These are phyloP conservation scores for Fusarium tricinctum DNA, from an alignment of 2,329 filamentous ascomycete species.

Conservation along the genomic window DNA sequence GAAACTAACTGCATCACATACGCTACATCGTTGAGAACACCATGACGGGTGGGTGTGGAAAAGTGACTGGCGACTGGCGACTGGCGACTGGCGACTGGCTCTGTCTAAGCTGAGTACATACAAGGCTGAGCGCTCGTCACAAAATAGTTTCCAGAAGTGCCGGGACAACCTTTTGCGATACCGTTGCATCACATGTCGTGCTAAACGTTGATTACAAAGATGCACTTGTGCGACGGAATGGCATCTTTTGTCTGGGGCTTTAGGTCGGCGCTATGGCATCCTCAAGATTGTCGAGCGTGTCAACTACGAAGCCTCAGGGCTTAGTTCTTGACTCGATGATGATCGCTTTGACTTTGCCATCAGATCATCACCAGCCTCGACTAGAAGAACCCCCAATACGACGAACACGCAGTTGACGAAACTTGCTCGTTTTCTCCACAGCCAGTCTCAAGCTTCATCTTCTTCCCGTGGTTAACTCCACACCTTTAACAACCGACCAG, in stretches of 20 bases:
- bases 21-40: constrained; percentile 2
- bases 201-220: constrained; percentile 7
- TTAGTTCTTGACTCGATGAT: not conserved
- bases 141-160: constrained; percentile 18
- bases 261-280: constrained; percentile 13
- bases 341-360: not conserved
- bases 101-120: constrained; percentile 7
- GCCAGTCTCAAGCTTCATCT: not conserved
- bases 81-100: constrained; percentile 3
- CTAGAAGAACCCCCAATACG: constrained; percentile 3
- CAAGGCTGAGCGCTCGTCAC: constrained; percentile 7
- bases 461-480: constrained; percentile 2
- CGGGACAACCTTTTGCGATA: constrained; percentile 5
- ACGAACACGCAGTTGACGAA: constrained; percentile 11
- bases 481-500: constrained; percentile 4
- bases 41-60: constrained; percentile 3
- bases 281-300: constrained; percentile 24
- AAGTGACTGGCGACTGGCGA: constrained; percentile 9
- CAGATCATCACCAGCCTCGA: constrained; percentile 1
- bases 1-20: not conserved
- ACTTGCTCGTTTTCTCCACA: constrained; percentile 9
- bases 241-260: constrained; percentile 1
- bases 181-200: constrained; percentile 1
- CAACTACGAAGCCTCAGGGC: not conserved
- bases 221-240: not conserved